phyloP scores from a whole-genome alignment of 179 eudicot species.

The Beta corolliflora region DNA sequence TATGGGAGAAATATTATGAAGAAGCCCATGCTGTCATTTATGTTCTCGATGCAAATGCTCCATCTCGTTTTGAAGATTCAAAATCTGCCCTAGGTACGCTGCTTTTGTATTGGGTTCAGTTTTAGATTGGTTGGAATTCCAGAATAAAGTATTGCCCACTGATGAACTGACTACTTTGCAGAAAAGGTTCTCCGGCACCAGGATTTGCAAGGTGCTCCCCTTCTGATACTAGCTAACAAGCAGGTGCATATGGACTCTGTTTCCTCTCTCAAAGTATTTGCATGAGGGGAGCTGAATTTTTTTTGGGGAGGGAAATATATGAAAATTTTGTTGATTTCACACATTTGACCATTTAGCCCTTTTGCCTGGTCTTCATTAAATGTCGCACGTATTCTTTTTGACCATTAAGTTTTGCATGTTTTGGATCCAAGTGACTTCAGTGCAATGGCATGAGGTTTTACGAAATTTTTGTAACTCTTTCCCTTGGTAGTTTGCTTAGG shows the following conservation, averaged over 20 bases:
- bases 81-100: constrained; percentile 85
- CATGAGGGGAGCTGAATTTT: background rate
- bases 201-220: constrained; percentile 90
- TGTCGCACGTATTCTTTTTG: background rate
- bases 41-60: constrained; percentile 88
- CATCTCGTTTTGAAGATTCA: constrained; percentile 94
- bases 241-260: constrained; percentile 49
- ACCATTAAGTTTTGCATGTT: background rate
- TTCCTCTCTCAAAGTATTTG: background rate
- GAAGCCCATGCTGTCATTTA: constrained; percentile 98
- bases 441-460: background rate
- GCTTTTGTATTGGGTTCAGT: background rate
- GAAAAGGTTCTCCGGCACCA: constrained; percentile 93
- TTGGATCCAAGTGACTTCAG: background rate
- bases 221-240: constrained; percentile 85
- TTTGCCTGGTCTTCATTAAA: background rate
- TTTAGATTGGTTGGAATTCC: background rate
- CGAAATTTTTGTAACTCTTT: too few relatives aligned
- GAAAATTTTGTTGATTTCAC: background rate
- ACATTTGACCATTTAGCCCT: background rate
- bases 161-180: constrained; percentile 35
- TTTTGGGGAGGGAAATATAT: background rate
- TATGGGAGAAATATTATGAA: constrained; percentile 98
- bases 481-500: background rate
- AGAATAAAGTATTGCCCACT: constrained; percentile 1